Base-by-base conservation (phyloP, 2,329 filamentous ascomycete species). In the Botrytis porri region DNA sequence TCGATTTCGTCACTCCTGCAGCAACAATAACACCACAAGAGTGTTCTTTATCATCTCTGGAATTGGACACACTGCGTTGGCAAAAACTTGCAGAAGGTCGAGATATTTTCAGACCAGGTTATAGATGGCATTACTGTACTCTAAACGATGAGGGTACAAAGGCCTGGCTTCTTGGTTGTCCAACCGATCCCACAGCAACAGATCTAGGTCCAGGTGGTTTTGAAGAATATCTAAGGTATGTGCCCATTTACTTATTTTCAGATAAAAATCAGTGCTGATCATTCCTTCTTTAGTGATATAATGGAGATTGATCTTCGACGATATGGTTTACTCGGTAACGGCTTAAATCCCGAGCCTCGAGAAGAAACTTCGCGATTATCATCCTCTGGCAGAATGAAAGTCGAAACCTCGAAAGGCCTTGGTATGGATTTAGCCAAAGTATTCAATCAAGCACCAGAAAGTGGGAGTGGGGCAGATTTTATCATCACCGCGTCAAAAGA, bases 111-210 rank as follows among this genome's bases (percentile, higher is more conserved):
- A 93, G 93, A 77, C 86, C 90, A 0, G 93, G 92, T n/a, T 98
- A 96, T 81, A 90, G 95, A 74, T 99, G 96, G 96, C 95, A 98
- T 82, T 99, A 99, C 81, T 98, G 96, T 81, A 97, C 94, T 4
- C 92, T 98, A 83, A 97, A 98, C 80, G 91, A 96, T 74, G 93
- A 97, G 78, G 95, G 95, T 9, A 98, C 96, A 10, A 97, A 97
- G 81, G 96, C 94, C 12, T 99, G 96, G 95, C 86, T 99, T 37
- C 87, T 99, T n/a, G 96, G 96, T 14, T 98, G 94, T 79, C 93
- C 93, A 3, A 91, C 93, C 5, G 94, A 97, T 76, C 84, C 87
- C 59, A 84, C 87, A 29, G 85, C 87, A 10, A 89, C 90, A 65
- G 91, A 91, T 57, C 85, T 91, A 25, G 91, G 88, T 2, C 87